A percentile compares a stretch with the other conserved stretches of the same genome.
These are phyloP conservation scores for Monilinia fructigena DNA, from an alignment of 2,329 filamentous ascomycete genomes.

Conservation along the genomic window DNA sequence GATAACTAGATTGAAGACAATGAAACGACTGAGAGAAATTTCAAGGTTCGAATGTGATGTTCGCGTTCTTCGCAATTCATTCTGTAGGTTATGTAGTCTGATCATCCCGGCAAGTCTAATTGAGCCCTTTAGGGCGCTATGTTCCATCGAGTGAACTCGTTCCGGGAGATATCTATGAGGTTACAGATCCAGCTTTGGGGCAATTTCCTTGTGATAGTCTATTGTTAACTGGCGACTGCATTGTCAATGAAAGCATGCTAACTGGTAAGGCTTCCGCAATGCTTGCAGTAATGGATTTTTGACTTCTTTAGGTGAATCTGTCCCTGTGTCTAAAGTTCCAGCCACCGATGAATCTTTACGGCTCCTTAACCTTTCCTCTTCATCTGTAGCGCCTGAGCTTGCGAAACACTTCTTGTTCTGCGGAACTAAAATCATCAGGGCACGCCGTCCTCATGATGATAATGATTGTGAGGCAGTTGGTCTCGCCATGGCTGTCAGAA, in stretches of 20 bases:
- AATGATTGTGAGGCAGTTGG: conserved; percentile 85
- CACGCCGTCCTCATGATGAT: conserved; percentile 81
- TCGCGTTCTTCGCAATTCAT: conserved; percentile 87
- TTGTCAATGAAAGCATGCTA: conserved; percentile 99
- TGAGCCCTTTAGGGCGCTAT: conserved; percentile 62
- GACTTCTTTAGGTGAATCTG: conserved; percentile 71
- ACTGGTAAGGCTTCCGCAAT: conserved; percentile 53
- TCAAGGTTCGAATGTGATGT: conserved; percentile 95
- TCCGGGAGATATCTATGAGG: conserved; percentile 93
- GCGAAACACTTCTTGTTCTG: conserved; percentile 90
- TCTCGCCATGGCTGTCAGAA: conserved; percentile 86
- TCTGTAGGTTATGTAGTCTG: conserved; percentile 61
- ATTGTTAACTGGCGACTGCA: conserved; percentile 88
- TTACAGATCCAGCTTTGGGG: conserved; percentile 85
- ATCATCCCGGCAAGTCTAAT: conserved; percentile 14
- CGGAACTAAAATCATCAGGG: conserved; percentile 92
- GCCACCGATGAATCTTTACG: conserved; percentile 77
- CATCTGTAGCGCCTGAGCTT: conserved; percentile 77
- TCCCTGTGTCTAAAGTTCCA: conserved; percentile 90
- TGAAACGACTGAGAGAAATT: conserved; percentile 85
- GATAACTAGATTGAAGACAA: conserved; percentile 56
- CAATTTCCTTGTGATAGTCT: conserved; percentile 93
- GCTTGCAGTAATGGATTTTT: conserved; percentile 18
- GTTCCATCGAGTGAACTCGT: conserved; percentile 85
- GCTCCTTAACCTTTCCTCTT: conserved; percentile 72